A percentile compares a stretch with the other conserved stretches of the same genome.
Evolutionary conservation across 352 stramenopile species (phyloP).

Genomic region (Phytopythium cucurbitacearum): DNA sequence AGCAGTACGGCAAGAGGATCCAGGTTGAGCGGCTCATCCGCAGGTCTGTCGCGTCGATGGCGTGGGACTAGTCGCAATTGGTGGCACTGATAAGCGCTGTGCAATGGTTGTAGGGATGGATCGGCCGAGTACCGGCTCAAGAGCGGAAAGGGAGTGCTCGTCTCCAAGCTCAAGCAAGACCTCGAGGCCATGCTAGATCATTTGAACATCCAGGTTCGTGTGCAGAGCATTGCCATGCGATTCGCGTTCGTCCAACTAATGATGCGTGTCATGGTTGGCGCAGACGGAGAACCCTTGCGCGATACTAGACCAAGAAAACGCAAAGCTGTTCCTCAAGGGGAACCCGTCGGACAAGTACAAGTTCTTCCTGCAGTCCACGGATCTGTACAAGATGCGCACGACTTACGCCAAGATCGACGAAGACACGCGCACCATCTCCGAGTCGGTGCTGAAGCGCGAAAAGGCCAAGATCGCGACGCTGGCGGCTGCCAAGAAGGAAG

Average conservation of each 20-base stretch:
- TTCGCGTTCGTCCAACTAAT: background rate
- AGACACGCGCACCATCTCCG: conserved; percentile 53
- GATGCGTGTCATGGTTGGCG: conserved; percentile 14
- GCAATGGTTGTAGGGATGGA: conserved; percentile 32
- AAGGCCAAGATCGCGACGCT: conserved; percentile 54
- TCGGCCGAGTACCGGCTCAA: conserved; percentile 75
- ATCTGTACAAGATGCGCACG: conserved; percentile 90
- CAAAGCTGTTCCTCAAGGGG: conserved; percentile 96
- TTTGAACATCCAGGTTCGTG: conserved; percentile 78
- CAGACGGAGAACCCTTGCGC: conserved; percentile 97
- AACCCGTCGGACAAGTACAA: conserved; percentile 95
- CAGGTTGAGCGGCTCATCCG: conserved; percentile 91
- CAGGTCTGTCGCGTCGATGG: conserved; percentile 12
- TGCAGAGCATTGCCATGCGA: background rate
- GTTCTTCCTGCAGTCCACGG: conserved; percentile 97
- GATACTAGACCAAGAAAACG: conserved; percentile 97
- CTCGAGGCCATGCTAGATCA: conserved; percentile 93
- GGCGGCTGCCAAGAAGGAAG: conserved; percentile 56
- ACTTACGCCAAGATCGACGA: conserved; percentile 87
- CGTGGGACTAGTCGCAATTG: too few relatives aligned
- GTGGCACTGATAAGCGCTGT: too few relatives aligned
- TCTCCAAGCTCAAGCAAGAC: conserved; percentile 89
- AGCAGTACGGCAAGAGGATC: conserved; percentile 92
- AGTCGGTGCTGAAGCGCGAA: conserved; percentile 67
- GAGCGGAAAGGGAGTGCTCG: conserved; percentile 43